Conservation (phyloP, 495 filamentous ascomycete species). For the Xylaria acuta region DNA sequence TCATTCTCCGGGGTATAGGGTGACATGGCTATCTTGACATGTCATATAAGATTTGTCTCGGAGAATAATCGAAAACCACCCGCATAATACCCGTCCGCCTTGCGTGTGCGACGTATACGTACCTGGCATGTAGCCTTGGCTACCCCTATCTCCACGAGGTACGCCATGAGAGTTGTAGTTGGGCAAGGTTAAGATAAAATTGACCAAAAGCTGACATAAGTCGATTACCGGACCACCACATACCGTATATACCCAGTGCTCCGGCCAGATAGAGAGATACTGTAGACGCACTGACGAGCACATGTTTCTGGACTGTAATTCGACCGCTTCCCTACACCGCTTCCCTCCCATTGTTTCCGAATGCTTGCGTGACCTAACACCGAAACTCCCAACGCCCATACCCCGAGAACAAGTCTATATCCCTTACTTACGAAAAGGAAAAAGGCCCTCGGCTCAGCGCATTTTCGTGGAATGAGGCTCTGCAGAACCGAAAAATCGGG, state of each 20-base stretch:
- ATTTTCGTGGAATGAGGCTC: neutral
- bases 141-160: neutral
- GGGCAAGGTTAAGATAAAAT: neutral
- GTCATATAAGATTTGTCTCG: constrained; percentile 6
- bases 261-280: neutral
- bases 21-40: constrained; percentile 9
- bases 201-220: neutral
- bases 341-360: neutral
- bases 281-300: neutral
- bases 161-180: neutral
- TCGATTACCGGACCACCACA: neutral
- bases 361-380: neutral
- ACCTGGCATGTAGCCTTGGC: neutral
- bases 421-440: neutral
- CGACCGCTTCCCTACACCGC: neutral
- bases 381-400: neutral
- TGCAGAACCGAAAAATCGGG: neutral
- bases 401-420: neutral
- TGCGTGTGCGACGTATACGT: neutral
- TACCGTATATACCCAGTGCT: neutral
- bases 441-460: neutral
- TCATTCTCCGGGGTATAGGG: neutral
- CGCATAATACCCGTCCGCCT: neutral
- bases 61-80: constrained; percentile 6
- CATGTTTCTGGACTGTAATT: neutral